Conservation (phyloP, 2,329 filamentous ascomycete species). For the Cercospora zeina region DNA sequence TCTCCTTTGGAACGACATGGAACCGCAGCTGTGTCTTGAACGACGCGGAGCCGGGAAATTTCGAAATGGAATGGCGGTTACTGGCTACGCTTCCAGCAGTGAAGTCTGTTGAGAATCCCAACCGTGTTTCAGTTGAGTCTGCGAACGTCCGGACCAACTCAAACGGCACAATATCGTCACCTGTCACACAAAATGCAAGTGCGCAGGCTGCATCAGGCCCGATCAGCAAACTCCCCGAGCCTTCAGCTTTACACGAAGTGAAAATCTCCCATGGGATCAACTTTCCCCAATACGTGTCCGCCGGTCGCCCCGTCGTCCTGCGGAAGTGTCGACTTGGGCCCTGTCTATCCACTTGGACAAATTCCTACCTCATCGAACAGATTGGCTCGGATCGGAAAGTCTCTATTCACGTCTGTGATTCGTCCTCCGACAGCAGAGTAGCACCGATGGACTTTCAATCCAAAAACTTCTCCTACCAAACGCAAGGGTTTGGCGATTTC, state of each 20-base stretch:
- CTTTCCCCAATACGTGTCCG: constrained; percentile 61
- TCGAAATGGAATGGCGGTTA: constrained; percentile 35
- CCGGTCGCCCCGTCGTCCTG: constrained; percentile 65
- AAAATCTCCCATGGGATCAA: constrained; percentile 55
- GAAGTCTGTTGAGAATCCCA: constrained; percentile 26
- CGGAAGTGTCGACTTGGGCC: constrained; percentile 65
- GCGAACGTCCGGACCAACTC: background rate
- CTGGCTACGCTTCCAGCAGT: constrained; percentile 31
- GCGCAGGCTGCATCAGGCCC: background rate
- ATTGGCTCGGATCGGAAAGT: constrained; percentile 3
- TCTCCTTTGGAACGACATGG: constrained; percentile 88
- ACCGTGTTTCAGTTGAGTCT: constrained; percentile 19
- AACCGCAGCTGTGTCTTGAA: constrained; percentile 57
- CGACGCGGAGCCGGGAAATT: constrained; percentile 30
- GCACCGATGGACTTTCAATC: constrained; percentile 72
- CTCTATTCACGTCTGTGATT: background rate
- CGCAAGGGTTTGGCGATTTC: constrained; percentile 66
- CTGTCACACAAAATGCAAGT: background rate
- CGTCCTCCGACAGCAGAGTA: constrained; percentile 44
- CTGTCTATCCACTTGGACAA: constrained; percentile 68
- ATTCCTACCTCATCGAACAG: constrained; percentile 62
- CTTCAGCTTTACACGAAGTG: constrained; percentile 52
- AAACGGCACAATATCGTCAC: background rate
- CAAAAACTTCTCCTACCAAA: constrained; percentile 80
- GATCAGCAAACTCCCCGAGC: constrained; percentile 24